Evolutionary conservation across 192 early-diverging fungal genomes (phyloP).

Genomic region (Allomyces macrogynus): DNA sequence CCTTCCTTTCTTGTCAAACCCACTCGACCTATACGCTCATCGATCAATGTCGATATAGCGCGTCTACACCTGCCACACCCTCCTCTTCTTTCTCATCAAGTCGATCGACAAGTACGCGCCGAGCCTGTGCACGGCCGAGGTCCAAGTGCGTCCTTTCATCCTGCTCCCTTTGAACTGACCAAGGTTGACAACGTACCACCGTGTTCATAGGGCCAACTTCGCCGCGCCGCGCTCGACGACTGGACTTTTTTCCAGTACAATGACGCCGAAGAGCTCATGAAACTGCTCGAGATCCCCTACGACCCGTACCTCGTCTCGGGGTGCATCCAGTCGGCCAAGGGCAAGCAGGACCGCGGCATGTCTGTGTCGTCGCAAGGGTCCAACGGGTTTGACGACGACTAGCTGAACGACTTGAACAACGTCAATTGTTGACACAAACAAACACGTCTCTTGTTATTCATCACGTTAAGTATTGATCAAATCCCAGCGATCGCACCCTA

Average conservation of each 20-base stretch:
- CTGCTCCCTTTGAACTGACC: no score
- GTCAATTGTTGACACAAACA: no score
- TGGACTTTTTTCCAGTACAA: neutral
- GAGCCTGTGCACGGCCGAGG: neutral
- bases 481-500: no score
- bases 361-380: no score
- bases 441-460: no score
- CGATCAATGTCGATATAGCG: neutral
- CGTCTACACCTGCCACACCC: neutral
- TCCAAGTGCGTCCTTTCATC: neutral
- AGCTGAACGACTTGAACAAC: no score
- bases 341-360: neutral
- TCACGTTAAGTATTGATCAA: no score
- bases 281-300: neutral
- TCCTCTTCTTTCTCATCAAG: neutral
- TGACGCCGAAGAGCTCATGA: neutral
- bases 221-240: neutral
- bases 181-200: no score
- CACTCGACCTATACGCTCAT: no score
- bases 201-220: neutral
- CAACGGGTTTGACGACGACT: no score
- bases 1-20: no score
- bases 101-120: neutral
- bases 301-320: neutral
- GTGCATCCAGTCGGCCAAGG: neutral